These are phyloP conservation scores for Backusella luteola DNA, from an alignment of 192 early-diverging fungal species.

Conservation along the genomic window DNA sequence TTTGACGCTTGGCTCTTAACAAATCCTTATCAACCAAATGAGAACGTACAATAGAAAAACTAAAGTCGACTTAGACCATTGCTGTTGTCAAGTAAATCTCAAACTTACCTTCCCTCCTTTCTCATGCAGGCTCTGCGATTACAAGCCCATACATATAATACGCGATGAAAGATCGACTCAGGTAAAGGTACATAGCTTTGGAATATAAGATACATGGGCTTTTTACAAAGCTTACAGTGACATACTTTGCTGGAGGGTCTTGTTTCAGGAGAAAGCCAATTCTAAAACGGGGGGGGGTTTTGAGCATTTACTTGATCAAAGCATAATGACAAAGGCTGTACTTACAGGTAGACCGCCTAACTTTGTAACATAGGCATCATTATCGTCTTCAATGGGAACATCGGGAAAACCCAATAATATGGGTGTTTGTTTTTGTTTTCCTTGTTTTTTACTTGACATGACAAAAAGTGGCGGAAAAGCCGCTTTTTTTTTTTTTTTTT, in stretches of 20 bases:
- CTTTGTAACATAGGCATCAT: slow-evolving; percentile 61
- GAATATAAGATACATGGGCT: slow-evolving; percentile 62
- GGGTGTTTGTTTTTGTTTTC: slow-evolving; percentile 31
- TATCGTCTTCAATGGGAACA: slow-evolving; percentile 46
- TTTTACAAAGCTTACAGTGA: slow-evolving; percentile 53
- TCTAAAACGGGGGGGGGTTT: no score
- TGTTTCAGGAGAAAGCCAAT: slow-evolving; percentile 41
- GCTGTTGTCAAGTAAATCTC: no score
- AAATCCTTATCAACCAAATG: slow-evolving; percentile 66
- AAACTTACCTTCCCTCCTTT: slow-evolving; percentile 57
- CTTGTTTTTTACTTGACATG: slow-evolving; percentile 14
- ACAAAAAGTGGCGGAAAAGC: not conserved
- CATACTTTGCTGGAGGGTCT: slow-evolving; percentile 33
- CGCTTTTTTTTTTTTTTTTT: not conserved
- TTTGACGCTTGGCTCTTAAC: slow-evolving; percentile 50
- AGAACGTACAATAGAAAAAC: slow-evolving; percentile 59
- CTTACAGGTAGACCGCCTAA: slow-evolving; percentile 66
- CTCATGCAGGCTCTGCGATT: slow-evolving; percentile 73
- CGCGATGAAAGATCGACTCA: slow-evolving; percentile 67
- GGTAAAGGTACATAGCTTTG: slow-evolving; percentile 77
- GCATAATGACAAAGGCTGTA: not conserved
- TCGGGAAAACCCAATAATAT: slow-evolving; percentile 51
- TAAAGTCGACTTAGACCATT: slow-evolving; percentile 15
- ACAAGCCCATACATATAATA: slow-evolving; percentile 81
- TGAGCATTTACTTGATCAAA: not conserved